phyloP scores from a whole-genome alignment of 768 basidiomycete genomes.

The Russula sp. region DNA sequence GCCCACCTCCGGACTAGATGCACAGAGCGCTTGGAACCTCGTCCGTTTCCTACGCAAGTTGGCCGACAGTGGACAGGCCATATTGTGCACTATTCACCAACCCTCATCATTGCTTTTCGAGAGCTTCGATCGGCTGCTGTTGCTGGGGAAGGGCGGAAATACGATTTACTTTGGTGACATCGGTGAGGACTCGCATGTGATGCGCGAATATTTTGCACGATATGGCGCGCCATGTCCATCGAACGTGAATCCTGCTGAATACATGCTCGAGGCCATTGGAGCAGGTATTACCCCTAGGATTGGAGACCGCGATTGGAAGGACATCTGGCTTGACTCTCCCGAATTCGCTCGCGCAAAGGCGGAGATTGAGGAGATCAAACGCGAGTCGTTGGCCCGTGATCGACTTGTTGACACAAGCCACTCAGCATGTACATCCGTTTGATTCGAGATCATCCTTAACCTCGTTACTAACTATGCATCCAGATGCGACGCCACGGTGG shows the following conservation, averaged over 20 bases:
- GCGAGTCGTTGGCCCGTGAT: conserved; percentile 6
- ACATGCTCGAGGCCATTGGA: conserved; percentile 82
- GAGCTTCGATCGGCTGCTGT: conserved; percentile 69
- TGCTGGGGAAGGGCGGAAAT: conserved; percentile 77
- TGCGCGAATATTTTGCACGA: conserved; percentile 72
- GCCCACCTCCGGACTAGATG: conserved; percentile 55
- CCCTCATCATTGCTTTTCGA: conserved; percentile 84
- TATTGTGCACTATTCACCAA: conserved; percentile 88
- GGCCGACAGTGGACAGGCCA: conserved; percentile 81
- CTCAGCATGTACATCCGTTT: conserved; percentile 12
- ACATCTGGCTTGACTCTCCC: conserved; percentile 74
- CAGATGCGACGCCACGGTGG: conserved; percentile 49
- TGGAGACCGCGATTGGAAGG: conserved; percentile 80
- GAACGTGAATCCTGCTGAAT: conserved; percentile 73
- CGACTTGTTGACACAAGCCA: not conserved
- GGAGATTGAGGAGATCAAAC: conserved; percentile 43
- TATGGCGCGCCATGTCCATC: conserved; percentile 70
- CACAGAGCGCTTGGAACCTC: conserved; percentile 75
- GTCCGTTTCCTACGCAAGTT: conserved; percentile 81
- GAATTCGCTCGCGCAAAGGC: conserved; percentile 38
- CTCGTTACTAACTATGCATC: conserved; percentile 40
- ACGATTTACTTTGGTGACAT: conserved; percentile 93
- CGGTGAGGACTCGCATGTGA: conserved; percentile 61
- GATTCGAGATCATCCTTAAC: not conserved
- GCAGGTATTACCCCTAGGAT: conserved; percentile 71